phyloP scores from a whole-genome alignment of 768 basidiomycete genomes.

The Mycena indigotica region DNA sequence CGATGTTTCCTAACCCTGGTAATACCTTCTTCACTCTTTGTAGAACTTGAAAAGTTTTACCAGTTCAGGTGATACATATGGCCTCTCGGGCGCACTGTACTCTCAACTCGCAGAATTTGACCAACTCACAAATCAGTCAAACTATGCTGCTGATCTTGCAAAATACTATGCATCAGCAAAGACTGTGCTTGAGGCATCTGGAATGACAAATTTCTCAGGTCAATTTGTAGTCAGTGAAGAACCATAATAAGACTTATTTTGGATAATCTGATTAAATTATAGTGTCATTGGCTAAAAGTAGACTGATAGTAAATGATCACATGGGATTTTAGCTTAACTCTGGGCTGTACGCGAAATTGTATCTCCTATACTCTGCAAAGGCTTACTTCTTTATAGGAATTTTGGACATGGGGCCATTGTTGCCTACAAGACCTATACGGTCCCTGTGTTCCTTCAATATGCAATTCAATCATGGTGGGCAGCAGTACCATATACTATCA shows the following conservation, averaged over 20 bases:
- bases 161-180: background rate
- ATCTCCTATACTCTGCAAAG: background rate
- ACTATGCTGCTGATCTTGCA: background rate
- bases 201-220: background rate
- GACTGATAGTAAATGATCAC: background rate
- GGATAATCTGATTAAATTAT: background rate
- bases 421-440: conserved; percentile 6
- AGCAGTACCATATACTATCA: background rate
- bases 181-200: background rate
- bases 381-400: background rate
- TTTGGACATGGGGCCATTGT: background rate
- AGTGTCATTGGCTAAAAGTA: background rate
- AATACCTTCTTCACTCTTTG: background rate
- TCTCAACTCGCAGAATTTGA: background rate
- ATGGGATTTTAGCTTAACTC: background rate
- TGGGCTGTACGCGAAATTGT: background rate
- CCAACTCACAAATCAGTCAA: background rate
- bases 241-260: too few relatives aligned
- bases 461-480: conserved; percentile 3
- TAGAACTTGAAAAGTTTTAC: background rate
- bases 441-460: background rate
- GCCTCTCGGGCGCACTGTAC: background rate
- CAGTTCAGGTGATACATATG: background rate
- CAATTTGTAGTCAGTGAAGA: background rate
- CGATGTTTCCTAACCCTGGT: background rate